Conservation (phyloP, 257 asterid genomes). For the Solanum chilense region DNA sequence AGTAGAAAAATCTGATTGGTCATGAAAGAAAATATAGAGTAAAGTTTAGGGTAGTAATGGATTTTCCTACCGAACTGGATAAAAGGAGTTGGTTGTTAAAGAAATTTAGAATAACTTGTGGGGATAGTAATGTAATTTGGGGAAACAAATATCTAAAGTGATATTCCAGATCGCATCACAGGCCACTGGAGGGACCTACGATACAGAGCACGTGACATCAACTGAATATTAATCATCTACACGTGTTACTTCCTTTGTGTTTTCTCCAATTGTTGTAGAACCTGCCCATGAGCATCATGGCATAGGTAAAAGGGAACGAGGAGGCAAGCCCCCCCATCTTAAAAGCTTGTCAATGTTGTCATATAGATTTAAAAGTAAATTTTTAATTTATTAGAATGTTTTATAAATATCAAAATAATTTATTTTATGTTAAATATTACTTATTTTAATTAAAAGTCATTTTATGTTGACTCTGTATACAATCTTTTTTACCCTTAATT, state of each 20-base stretch:
- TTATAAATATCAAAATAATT: no score
- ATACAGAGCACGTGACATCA: slow-evolving; percentile 13
- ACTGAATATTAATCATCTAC: slow-evolving; percentile 1
- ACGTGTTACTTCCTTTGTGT: neutral
- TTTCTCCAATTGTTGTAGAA: no score
- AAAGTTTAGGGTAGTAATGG: neutral
- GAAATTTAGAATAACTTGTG: neutral
- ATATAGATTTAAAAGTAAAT: no score
- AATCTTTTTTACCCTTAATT: no score
- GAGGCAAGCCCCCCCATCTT: no score
- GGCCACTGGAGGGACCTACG: neutral
- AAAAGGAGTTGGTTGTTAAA: neutral
- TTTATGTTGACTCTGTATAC: no score
- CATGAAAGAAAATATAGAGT: neutral
- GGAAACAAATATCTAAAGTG: neutral
- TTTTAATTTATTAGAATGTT: no score
- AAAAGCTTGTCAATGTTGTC: no score
- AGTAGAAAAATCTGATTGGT: neutral
- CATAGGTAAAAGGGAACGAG: no score
- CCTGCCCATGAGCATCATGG: no score
- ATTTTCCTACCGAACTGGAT: neutral
- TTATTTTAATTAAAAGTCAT: no score
- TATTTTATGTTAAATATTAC: rapidly evolving
- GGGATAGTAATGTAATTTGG: neutral
- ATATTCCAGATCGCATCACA: slow-evolving; percentile 1